Percentiles rank a stretch among this genome's conserved stretches.
Evolutionary conservation across 441 rosid species (phyloP).

Genomic region (Syzygium syzygioides): DNA sequence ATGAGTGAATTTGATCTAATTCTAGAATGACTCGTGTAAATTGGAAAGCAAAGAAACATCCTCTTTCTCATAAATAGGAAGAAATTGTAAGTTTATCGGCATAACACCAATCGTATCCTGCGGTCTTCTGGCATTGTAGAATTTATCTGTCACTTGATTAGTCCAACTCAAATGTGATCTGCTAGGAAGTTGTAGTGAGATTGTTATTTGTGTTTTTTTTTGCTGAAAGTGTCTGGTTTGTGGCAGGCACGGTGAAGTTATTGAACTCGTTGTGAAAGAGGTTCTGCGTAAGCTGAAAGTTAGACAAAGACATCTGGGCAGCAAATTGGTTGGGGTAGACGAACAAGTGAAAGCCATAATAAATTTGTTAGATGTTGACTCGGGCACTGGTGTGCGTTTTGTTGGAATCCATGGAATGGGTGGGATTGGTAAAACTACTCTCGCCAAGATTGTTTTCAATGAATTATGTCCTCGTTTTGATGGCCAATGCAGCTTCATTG

Average conservation of each 20-base stretch:
- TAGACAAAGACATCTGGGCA: neutral
- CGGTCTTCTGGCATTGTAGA: rapidly evolving
- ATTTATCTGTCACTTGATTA: rapidly evolving
- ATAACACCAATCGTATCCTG: neutral
- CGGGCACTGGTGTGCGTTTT: rapidly evolving
- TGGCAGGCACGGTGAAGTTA: neutral
- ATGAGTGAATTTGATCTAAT: neutral
- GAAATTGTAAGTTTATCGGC: neutral
- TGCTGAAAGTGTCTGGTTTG: neutral
- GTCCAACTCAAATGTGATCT: neutral
- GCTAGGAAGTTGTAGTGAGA: neutral
- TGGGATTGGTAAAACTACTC: neutral
- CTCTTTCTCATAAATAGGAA: neutral
- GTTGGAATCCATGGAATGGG: neutral
- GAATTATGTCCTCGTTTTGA: neutral
- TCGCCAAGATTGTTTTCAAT: neutral
- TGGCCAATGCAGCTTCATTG: neutral
- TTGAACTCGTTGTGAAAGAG: neutral
- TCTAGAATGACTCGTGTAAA: rapidly evolving
- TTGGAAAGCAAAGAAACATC: rapidly evolving
- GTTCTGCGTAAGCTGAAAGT: neutral
- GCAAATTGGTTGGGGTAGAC: neutral
- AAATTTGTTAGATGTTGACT: neutral
- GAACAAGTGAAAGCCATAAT: neutral
- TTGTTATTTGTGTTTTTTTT: neutral